These are phyloP conservation scores for Abelmoschus esculentus DNA, from an alignment of 345 rosid genomes.

Conservation along the genomic window DNA sequence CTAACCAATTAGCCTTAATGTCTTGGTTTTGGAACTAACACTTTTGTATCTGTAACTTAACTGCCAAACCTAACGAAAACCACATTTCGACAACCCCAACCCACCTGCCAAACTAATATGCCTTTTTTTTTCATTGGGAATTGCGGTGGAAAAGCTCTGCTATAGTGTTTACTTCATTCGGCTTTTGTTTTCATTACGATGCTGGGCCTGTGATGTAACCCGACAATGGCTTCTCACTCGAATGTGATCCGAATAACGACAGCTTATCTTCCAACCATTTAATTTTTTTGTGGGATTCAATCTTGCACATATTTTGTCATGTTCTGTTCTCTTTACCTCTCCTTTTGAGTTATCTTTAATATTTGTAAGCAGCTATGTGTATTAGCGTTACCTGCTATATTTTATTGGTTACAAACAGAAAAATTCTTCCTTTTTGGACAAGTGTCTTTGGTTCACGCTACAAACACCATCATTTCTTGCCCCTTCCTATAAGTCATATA, in stretches of 20 bases:
- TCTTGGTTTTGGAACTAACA: not conserved
- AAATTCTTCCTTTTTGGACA: not conserved
- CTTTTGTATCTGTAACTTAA: not conserved
- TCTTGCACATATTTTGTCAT: not conserved
- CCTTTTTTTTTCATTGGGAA: not conserved
- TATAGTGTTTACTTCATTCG: not conserved
- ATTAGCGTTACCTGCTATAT: too few species aligned
- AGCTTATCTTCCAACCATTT: constrained; percentile 4
- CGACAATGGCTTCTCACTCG: not conserved
- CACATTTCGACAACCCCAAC: not conserved
- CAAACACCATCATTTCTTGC: constrained; percentile 28
- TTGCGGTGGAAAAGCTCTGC: not conserved
- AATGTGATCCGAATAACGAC: not conserved
- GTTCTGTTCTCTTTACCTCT: not conserved
- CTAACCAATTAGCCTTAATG: not conserved
- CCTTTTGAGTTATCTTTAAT: not conserved
- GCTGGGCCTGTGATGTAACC: not conserved
- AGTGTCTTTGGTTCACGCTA: constrained; percentile 26
- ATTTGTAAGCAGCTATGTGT: not conserved
- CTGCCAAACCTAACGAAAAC: not conserved
- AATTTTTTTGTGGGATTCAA: not conserved
- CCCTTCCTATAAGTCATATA: constrained; percentile 12
- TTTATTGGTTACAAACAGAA: not conserved
- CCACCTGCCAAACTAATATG: not conserved
- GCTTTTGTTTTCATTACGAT: too few species aligned